Evolutionary conservation across 352 stramenopile species (phyloP), one percentile per base, ranked within the genome.

Genomic region (Pythium volutum): DNA sequence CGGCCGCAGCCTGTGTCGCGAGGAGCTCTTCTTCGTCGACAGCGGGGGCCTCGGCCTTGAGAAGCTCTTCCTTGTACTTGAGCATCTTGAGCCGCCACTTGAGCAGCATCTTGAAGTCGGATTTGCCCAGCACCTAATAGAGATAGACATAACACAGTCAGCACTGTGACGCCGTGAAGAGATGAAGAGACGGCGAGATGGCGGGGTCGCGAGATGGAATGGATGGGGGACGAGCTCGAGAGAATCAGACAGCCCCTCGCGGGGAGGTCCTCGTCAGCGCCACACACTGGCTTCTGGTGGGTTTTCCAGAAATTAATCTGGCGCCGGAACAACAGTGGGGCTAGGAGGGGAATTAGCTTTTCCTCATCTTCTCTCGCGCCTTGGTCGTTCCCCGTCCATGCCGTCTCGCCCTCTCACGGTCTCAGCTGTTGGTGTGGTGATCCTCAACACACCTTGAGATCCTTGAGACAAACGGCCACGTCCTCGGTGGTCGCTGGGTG

Each of bases 91-190:
- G 76, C 20, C 97, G 87, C 98, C 98, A 99, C 54, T 95, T 98
- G 12, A 99, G 73, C 22, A 99, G 66, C 25, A 76, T 76, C 73
- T 98, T 99, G 59, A 99, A 99, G 62, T 99, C 98, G 8, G 76
- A 71, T 54, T 99, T 99, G 49, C 98, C 97, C 15, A 99, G 81
- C 10, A 99, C 86, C 86, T 95, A 70, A n/a, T 8, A 22, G n/a
- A 54, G 1, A 26, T 4, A 38, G 27, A 23, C 9, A 54, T 20
- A 15, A 36, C 16, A 29, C 43, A 10, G 39, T 46, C 39, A 22
- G n/a, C n/a, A 22, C 39, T 22, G 9, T 11, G 39, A 46, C n/a
- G 7, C 7, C 12, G 7, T 38, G 7, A 7, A 38, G 7, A 12
- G 33, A 7, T 38, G 39, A 8, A 45, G 39, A 45, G 9, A 45